These are phyloP conservation scores for Globisporangium spiculum DNA, from an alignment of 352 stramenopile genomes.

Conservation along the genomic window DNA sequence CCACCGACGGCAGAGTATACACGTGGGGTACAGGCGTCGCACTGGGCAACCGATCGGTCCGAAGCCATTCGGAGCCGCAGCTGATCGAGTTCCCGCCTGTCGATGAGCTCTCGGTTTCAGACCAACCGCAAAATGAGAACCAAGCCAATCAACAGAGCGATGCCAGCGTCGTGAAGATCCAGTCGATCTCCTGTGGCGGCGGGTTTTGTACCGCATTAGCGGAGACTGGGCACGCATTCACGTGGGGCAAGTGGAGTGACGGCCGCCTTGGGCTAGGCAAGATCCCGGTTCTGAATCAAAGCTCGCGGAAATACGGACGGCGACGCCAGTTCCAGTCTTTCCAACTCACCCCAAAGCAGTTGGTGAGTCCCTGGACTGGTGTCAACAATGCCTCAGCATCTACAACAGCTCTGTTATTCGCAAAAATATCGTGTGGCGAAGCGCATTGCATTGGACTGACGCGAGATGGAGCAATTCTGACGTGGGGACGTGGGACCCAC, in stretches of 20 bases:
- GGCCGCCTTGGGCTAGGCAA: constrained; percentile 66
- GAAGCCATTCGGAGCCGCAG: constrained; percentile 37
- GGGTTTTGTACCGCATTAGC: constrained; percentile 78
- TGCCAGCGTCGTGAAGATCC: constrained; percentile 1
- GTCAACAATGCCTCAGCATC: too few species aligned
- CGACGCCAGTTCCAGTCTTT: constrained; percentile 62
- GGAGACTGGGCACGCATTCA: constrained; percentile 52
- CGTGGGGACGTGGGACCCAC: constrained; percentile 76
- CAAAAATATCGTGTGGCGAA: constrained; percentile 63
- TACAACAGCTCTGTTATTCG: constrained; percentile 11
- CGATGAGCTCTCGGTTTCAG: background rate
- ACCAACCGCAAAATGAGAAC: background rate
- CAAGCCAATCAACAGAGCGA: too few species aligned
- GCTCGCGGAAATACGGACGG: constrained; percentile 30
- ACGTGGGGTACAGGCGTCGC: constrained; percentile 74
- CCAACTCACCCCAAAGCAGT: constrained; percentile 35
- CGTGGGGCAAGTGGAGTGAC: constrained; percentile 79
- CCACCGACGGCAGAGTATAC: constrained; percentile 51
- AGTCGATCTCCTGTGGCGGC: constrained; percentile 58
- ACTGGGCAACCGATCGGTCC: constrained; percentile 38
- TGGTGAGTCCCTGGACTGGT: background rate
- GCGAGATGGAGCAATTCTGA: constrained; percentile 45
- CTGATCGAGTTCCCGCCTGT: constrained; percentile 24
- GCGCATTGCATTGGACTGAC: constrained; percentile 78
- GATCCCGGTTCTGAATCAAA: constrained; percentile 50